Evolutionary conservation across 2,329 filamentous ascomycete species (phyloP), one percentile per base, ranked within the genome.

Genomic region (Escovopsis sp.): DNA sequence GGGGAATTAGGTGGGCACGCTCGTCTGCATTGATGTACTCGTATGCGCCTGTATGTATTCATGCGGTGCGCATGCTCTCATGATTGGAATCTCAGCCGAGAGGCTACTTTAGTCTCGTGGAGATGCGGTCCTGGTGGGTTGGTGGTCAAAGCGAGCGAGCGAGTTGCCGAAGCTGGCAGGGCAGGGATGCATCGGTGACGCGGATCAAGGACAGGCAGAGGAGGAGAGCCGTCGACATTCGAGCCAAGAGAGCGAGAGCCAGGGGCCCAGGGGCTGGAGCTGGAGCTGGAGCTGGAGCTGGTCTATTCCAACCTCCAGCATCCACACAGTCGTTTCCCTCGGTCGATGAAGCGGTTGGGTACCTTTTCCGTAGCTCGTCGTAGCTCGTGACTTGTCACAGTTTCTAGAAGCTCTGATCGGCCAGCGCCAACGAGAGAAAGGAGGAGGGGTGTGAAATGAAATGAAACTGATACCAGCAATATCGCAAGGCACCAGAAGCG

Each of bases 51-150:
- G 8, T 30, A 30, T 30, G 11, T 5, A 30, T 30, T 30, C 27
- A 30, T 30, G 27, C 27, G 11, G 27, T 30, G 27, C 27, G 11
- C 27, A 27, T 38, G 20, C 24, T 15, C 9, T 29, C n/a, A 38
- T 38, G 25, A 38, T 38, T 38, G 36, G 36, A 25, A 29, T 27
- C n/a, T 13, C 36, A 38, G 36, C 36, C 36, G 36, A 38, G 29
- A 7, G 24, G 25, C 36, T 14, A 30, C 27, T 11, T 30, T 9
- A 38, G 36, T 38, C 24, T n/a, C 36, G 20, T 38, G 20, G 25
- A 27, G 13, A 29, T 38, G 25, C 36, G 20, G 15, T 29, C 24
- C 33, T 6, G 5, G n/a, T 13, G 12, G 33, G 33, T 14, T 9
- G 36, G 36, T 38, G 24, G 36, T 29, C 25, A 29, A 38, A 25